These are phyloP conservation scores for Metschnikowia sp. DNA, from an alignment of 805 yeast species.

Conservation along the genomic window DNA sequence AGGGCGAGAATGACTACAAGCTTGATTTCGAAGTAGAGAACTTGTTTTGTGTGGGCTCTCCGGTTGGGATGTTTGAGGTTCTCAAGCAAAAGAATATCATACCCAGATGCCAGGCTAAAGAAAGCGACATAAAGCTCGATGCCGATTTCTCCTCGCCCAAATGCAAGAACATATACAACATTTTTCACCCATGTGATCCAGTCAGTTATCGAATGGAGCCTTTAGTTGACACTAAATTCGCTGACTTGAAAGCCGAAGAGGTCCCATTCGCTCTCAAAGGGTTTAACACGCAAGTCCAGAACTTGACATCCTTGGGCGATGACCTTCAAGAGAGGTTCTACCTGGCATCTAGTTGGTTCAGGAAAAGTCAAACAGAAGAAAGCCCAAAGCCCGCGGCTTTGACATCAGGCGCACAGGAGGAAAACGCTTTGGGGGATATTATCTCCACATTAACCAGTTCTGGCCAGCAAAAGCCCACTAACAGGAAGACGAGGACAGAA, in stretches of 20 bases:
- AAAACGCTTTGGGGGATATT: constrained; percentile 42
- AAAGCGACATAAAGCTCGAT: constrained; percentile 6
- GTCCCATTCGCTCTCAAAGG: constrained; percentile 55
- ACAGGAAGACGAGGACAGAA: constrained; percentile 21
- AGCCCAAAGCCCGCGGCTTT: constrained; percentile 13
- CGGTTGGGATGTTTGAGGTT: constrained; percentile 81
- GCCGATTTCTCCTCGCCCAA: constrained; percentile 44
- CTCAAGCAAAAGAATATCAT: constrained; percentile 62
- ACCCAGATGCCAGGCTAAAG: constrained; percentile 30
- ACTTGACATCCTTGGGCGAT: constrained; percentile 36
- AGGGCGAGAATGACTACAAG: constrained; percentile 23
- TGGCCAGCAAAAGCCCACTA: constrained; percentile 17
- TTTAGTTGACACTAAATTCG: constrained; percentile 50
- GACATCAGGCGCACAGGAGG: constrained; percentile 15
- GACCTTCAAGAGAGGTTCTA: constrained; percentile 33
- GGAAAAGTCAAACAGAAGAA: constrained; percentile 6
- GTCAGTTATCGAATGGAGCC: constrained; percentile 91
- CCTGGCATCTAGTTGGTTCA: constrained; percentile 38
- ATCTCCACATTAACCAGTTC: constrained; percentile 24
- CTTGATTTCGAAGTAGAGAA: constrained; percentile 72
- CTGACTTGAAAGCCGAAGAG: constrained; percentile 49
- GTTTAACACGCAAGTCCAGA: constrained; percentile 49
- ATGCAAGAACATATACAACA: constrained; percentile 67
- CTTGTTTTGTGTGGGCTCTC: constrained; percentile 83
- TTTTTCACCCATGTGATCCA: constrained; percentile 91